Conservation (phyloP, 805 yeast genomes). For the Metschnikowia dekortorum region DNA sequence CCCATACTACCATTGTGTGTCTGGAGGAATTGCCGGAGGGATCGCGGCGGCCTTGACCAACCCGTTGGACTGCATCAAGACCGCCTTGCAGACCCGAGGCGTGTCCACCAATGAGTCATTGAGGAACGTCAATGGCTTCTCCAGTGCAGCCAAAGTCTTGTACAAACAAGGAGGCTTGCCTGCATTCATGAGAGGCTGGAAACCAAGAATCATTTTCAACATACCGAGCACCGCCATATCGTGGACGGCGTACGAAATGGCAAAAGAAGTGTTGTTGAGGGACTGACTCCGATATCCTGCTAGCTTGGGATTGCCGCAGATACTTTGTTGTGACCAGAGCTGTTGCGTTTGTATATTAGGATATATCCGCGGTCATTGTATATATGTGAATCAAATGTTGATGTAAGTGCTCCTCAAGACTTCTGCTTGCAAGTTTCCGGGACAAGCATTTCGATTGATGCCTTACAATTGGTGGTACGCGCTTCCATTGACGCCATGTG, state of each 20-base stretch:
- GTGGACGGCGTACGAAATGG: conserved; percentile 98
- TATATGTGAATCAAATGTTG: background rate
- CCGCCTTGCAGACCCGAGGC: conserved; percentile 82
- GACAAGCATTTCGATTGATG: too few relatives aligned
- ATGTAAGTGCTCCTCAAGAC: background rate
- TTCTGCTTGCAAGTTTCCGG: too few relatives aligned
- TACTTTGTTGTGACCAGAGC: background rate
- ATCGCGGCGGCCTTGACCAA: conserved; percentile 92
- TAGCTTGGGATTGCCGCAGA: background rate
- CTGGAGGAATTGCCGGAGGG: conserved; percentile 94
- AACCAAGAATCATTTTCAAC: conserved; percentile 87
- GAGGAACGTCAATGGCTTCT: conserved; percentile 59
- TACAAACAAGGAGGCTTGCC: conserved; percentile 52
- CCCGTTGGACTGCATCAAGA: conserved; percentile 91
- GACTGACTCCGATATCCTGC: conserved; percentile 6
- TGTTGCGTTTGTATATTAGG: conserved; percentile 1
- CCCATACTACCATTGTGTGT: conserved; percentile 85
- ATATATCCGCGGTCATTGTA: conserved; percentile 2
- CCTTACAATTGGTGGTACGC: too few relatives aligned
- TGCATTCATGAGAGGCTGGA: conserved; percentile 80
- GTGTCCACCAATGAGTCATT: conserved; percentile 44
- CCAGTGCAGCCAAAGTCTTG: conserved; percentile 66
- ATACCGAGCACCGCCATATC: conserved; percentile 96
- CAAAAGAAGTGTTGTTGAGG: conserved; percentile 61
- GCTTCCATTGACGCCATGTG: background rate